phyloP scores from a whole-genome alignment of 345 rosid species.

The Aethionema arabicum region DNA sequence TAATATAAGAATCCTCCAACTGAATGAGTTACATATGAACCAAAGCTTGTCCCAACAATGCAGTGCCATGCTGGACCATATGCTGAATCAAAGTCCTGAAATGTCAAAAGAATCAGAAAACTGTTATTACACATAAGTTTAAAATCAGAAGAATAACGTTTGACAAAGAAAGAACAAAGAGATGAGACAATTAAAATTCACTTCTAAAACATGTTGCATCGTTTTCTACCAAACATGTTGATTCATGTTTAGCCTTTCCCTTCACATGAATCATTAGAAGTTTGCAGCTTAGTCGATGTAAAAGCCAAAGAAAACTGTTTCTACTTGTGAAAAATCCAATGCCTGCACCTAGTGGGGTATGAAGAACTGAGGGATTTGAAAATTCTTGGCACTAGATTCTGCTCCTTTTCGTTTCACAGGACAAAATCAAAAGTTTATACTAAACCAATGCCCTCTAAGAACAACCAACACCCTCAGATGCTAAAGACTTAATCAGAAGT shows the following conservation, averaged over 20 bases:
- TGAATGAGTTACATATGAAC: conserved; percentile 93
- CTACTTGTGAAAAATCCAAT: background rate
- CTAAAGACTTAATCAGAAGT: background rate
- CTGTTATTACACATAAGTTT: background rate
- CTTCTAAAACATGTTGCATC: no score
- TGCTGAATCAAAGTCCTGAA: conserved; percentile 81
- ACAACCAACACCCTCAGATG: conserved; percentile 2
- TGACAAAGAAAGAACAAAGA: conserved; percentile 10
- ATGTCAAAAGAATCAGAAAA: background rate
- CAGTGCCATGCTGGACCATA: conserved; percentile 99
- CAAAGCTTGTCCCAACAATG: conserved; percentile 95
- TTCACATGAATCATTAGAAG: conserved; percentile 12
- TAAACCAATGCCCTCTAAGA: conserved; percentile 1
- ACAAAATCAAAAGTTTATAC: background rate
- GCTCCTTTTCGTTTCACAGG: background rate
- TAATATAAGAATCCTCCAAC: conserved; percentile 90
- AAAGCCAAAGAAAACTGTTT: background rate
- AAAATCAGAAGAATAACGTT: background rate
- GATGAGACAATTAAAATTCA: background rate
- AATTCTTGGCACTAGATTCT: background rate
- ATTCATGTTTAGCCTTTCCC: background rate
- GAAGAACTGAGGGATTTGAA: conserved; percentile 6
- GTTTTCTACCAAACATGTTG: background rate
- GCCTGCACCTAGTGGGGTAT: background rate
- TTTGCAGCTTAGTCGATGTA: conserved; percentile 1